Base-by-base conservation (phyloP, 176 grass and related monocot species). In the Juncus effusus region DNA sequence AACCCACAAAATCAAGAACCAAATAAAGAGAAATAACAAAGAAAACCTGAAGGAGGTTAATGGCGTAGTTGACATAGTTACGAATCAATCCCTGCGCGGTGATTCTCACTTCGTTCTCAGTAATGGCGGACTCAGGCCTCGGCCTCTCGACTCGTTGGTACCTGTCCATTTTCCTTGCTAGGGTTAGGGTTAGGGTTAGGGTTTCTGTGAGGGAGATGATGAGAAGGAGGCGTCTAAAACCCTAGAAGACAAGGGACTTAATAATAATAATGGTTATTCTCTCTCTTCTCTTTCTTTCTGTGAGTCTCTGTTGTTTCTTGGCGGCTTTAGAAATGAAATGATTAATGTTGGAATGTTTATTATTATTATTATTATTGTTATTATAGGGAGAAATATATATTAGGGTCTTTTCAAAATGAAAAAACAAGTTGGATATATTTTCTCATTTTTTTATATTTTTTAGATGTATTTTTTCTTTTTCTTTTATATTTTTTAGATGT, bases 61-160 rank as follows among this genome's bases (percentile, higher is more conserved):
- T 76, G 6, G 79, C 79, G 11, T 82, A 82, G 72, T 68, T 76
- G n/a, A 82, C 73, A 75, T 82, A 82, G 64, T 76, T 82, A 2
- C 79, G 79, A 57, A 82, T 70, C 45, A 82, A 38, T 3, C 79
- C 79, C 72, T 76, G 72, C 2, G 64, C 47, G 8, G 79, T 82
- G 38, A 97, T 97, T 79, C 93, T 82, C 72, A 97, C 88, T 87
- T 97, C 93, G 82, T 97, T 97, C 80, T 97, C 93, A 40, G 74
- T 74, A 64, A 97, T 97, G 79, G 75, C 51, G 60, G 93, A 88
- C 45, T 97, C 88, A 14, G 78, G 72, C 75, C 88, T 80, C 77
- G 88, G 85, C 16, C 84, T 82, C 93, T 92, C 88, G 66, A 97
- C 93, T 70, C 85, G 78, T 60, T 84, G 85, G 80, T 97, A 97